Percentiles rank a stretch among this genome's conserved stretches.
phyloP scores from a whole-genome alignment of 2,329 filamentous ascomycete species.

The Nannizziopsis arthrosporioides region DNA sequence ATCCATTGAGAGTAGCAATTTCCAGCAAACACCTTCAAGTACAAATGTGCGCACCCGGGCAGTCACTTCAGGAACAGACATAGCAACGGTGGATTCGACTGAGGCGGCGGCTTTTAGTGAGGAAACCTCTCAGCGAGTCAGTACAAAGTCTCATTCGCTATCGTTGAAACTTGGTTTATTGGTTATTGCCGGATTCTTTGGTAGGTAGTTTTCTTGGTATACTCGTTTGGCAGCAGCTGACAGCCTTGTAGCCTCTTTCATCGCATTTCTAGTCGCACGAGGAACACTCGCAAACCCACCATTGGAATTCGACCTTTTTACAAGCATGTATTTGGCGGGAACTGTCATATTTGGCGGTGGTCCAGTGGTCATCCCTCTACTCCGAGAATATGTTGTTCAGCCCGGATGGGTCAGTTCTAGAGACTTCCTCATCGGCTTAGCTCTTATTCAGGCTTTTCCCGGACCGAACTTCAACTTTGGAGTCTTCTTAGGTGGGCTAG shows the following conservation, averaged over 20 bases:
- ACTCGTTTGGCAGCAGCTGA: slow-evolving; percentile 9
- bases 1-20: slow-evolving; percentile 4
- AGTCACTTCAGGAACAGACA: slow-evolving; percentile 12
- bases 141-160: slow-evolving; percentile 14
- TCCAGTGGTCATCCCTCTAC: slow-evolving; percentile 52
- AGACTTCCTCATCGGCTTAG: slow-evolving; percentile 62
- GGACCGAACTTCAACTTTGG: slow-evolving; percentile 45
- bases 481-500: slow-evolving; percentile 45
- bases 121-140: neutral
- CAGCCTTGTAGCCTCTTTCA: slow-evolving; percentile 38
- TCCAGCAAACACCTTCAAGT: slow-evolving; percentile 9
- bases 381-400: slow-evolving; percentile 50
- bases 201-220: slow-evolving; percentile 21
- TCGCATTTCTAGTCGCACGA: slow-evolving; percentile 43
- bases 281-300: slow-evolving; percentile 31
- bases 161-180: slow-evolving; percentile 15
- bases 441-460: slow-evolving; percentile 59
- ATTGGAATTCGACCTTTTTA: slow-evolving; percentile 50
- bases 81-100: neutral
- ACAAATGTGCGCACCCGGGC: slow-evolving; percentile 11
- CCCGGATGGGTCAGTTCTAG: slow-evolving; percentile 59
- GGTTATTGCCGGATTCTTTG: slow-evolving; percentile 40
- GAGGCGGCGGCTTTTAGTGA: neutral
- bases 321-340: slow-evolving; percentile 62
- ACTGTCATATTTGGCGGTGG: slow-evolving; percentile 57